A percentile compares a stretch with the other conserved stretches of the same genome.
These are phyloP conservation scores for Petunia hybrid DNA, from an alignment of 305 asterid genomes.

Conservation along the genomic window DNA sequence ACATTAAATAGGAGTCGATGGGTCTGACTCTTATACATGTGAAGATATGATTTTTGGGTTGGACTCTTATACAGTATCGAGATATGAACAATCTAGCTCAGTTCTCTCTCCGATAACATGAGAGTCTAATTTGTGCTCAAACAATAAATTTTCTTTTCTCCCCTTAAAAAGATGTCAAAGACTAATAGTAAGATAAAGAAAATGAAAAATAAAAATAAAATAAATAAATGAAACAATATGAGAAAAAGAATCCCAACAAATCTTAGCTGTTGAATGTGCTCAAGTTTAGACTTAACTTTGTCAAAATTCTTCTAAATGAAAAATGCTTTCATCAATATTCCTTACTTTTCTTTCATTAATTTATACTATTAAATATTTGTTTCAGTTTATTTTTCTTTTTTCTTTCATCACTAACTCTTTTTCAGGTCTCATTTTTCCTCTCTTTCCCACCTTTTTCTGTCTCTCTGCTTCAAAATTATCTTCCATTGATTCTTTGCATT, in stretches of 20 bases:
- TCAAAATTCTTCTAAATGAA: not conserved
- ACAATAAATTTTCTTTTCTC: too few relatives aligned
- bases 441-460: constrained; percentile 34
- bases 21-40: too few relatives aligned
- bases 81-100: too few relatives aligned
- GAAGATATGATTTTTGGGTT: too few relatives aligned
- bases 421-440: constrained; percentile 50
- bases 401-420: constrained; percentile 30
- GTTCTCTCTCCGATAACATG: not conserved
- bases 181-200: not conserved
- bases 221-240: constrained; percentile 17
- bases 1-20: too few relatives aligned
- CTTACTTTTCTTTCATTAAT: not conserved
- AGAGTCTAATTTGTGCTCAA: not conserved
- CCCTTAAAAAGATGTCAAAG: too few relatives aligned
- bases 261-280: constrained; percentile 8
- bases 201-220: not conserved
- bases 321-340: not conserved
- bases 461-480: constrained; percentile 36
- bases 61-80: too few relatives aligned
- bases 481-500: constrained; percentile 34
- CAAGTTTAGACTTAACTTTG: not conserved
- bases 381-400: not conserved
- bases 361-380: not conserved
- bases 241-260: constrained; percentile 22